Conservation (phyloP, 2,329 filamentous ascomycete species). For the Daldinia sp. region DNA sequence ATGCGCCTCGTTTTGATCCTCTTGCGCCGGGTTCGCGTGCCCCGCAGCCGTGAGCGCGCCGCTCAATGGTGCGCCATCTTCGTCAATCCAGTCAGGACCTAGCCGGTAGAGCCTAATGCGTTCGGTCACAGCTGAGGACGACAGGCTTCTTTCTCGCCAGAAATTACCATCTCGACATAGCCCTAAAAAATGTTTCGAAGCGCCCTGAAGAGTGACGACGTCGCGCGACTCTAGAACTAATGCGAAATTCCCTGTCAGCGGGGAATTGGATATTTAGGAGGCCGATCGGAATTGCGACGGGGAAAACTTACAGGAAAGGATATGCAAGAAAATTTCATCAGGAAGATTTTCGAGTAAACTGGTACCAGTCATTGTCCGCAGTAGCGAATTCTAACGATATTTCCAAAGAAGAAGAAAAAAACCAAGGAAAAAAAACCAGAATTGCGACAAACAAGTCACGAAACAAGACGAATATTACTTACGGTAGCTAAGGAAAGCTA, state of each 20-base stretch:
- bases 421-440: background rate
- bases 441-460: background rate
- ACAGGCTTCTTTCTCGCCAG: conserved; percentile 80
- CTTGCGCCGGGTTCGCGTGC: conserved; percentile 38
- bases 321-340: conserved; percentile 69
- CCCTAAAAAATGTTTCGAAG: conserved; percentile 70
- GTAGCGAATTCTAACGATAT: background rate
- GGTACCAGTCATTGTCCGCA: conserved; percentile 34
- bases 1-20: conserved; percentile 44
- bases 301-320: conserved; percentile 64
- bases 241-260: conserved; percentile 10
- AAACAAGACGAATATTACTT: conserved; percentile 1
- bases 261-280: background rate
- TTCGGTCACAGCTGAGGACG: conserved; percentile 71
- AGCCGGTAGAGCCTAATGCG: conserved; percentile 61
- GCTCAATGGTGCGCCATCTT: conserved; percentile 38
- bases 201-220: conserved; percentile 72
- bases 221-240: conserved; percentile 65
- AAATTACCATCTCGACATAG: conserved; percentile 77
- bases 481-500: background rate
- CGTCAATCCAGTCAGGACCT: conserved; percentile 50
- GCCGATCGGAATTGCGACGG: conserved; percentile 3
- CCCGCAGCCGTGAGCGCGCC: conserved; percentile 25
- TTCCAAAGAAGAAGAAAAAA: conserved; percentile 6
- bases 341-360: conserved; percentile 62